These are phyloP conservation scores for Ogataea paraovalis DNA, from an alignment of 805 yeast genomes.

Conservation along the genomic window DNA sequence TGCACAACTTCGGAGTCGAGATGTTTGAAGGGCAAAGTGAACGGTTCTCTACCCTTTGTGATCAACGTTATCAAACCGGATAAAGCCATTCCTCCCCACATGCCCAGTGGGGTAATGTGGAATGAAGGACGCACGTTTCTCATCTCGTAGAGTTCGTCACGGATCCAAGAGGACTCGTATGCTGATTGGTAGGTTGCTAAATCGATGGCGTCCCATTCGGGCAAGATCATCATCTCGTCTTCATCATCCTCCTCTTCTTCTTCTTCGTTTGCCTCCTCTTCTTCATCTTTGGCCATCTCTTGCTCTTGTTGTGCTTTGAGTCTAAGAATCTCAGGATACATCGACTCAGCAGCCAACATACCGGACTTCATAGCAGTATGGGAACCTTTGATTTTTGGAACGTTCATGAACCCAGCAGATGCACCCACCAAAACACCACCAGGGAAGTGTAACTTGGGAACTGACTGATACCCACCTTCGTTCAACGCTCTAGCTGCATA, in stretches of 20 bases:
- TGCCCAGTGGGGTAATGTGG: slow-evolving; percentile 59
- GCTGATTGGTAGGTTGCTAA: slow-evolving; percentile 58
- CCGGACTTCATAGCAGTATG: slow-evolving; percentile 98
- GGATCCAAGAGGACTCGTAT: slow-evolving; percentile 77
- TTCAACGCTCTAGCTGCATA: slow-evolving; percentile 96
- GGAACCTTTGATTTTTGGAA: slow-evolving; percentile 95
- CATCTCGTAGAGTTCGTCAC: slow-evolving; percentile 75
- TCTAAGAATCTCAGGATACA: slow-evolving; percentile 47
- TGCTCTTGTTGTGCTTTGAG: slow-evolving; percentile 39
- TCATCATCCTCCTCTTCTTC: slow-evolving; percentile 43
- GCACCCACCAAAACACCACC: slow-evolving; percentile 97
- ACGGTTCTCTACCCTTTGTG: slow-evolving; percentile 76
- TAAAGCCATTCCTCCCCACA: slow-evolving; percentile 75
- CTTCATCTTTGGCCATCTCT: slow-evolving; percentile 39
- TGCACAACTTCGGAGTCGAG: slow-evolving; percentile 74
- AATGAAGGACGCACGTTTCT: slow-evolving; percentile 94
- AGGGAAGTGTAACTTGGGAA: slow-evolving; percentile 87
- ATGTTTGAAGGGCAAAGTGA: slow-evolving; percentile 68
- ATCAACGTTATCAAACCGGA: slow-evolving; percentile 82
- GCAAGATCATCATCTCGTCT: slow-evolving; percentile 29
- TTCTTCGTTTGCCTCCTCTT: slow-evolving; percentile 37
- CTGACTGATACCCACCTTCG: slow-evolving; percentile 95
- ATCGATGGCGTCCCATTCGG: slow-evolving; percentile 42
- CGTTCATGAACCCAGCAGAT: slow-evolving; percentile 94
- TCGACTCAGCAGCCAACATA: slow-evolving; percentile 87